Base-by-base conservation (phyloP, 805 yeast genomes). In the Phaffomyces opuntiae region DNA sequence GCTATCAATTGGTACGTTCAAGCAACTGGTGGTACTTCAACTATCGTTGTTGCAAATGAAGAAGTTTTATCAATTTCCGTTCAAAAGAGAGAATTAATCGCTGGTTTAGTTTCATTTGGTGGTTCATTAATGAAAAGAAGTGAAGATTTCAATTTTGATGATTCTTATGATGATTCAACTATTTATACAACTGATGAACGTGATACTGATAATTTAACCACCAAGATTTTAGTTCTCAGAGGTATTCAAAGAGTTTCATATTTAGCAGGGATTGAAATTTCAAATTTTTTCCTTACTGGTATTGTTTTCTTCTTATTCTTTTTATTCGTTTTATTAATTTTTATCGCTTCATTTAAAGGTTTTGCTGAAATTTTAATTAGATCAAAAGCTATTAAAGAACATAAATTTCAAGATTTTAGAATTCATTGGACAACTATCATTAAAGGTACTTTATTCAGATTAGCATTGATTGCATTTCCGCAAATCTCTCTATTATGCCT, bases 191-290 rank as follows among this genome's bases (percentile, higher is more conserved):
- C 83, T 9, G 69, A 83, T 63, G 96, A 91, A 63, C 77, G 77
- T 51, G 77, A 77, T 49, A 62, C 75, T 3, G 68, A 74, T 36
- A 65, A 74, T 36, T 64, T 83, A 40, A 66, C 83, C 2, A 68
- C 83, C 7, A 85, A 83, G 57, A 87, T 88, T 38, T 72, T 93
- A 56, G 81, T 91, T 35, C 68, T 93, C 44, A 78, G 96, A 61
- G 99, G 99, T 54, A 83, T 93, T 49, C 87, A 88, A 64, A 81
- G 99, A 68, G 96, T 91, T 7, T 81, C 96, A 0, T 93, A 71
- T 62, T 66, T 83, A 55, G 87, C 96, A 11, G 77, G 77, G 19
- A 90, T 93, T 54, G 99, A 93, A 66, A 74, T 91, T 53, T 83
- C 96, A 24, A 81, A 80, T 59, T 65, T 93, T 47, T 93, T 89